Percentiles rank a stretch among this genome's conserved stretches.
Evolutionary conservation across 202 grass and related monocot species (phyloP).

Genomic region (Panicum hallii): DNA sequence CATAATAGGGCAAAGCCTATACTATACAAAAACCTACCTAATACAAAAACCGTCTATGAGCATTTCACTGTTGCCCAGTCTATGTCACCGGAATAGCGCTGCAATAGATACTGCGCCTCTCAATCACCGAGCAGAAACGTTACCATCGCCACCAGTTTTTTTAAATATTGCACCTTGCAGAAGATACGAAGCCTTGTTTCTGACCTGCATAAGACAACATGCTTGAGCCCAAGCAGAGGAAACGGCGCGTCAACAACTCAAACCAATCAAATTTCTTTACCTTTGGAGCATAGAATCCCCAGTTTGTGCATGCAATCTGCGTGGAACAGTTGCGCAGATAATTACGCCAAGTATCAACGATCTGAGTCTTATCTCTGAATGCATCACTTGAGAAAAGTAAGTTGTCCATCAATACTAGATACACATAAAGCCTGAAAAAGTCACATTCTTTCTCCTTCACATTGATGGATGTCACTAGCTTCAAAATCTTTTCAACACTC

Average conservation of each 20-base stretch:
- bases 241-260: background rate
- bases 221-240: background rate
- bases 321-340: constrained; percentile 74
- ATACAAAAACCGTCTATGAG: background rate
- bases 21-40: too few relatives aligned
- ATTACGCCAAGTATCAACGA: constrained; percentile 63
- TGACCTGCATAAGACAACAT: constrained; percentile 54
- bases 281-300: constrained; percentile 87
- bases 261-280: constrained; percentile 32
- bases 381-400: constrained; percentile 62
- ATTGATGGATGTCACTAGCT: constrained; percentile 62
- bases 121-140: background rate
- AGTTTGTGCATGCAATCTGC: constrained; percentile 75
- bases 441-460: constrained; percentile 79
- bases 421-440: constrained; percentile 70
- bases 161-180: constrained; percentile 61
- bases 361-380: constrained; percentile 54
- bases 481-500: constrained; percentile 62
- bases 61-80: background rate
- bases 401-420: constrained; percentile 76
- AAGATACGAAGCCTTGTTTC: constrained; percentile 86
- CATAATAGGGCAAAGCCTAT: background rate
- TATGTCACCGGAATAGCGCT: background rate
- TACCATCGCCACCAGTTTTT: constrained; percentile 38
- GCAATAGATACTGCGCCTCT: background rate